These are phyloP conservation scores for Prinsepia uniflora DNA, from an alignment of 306 rosid genomes.

Conservation along the genomic window DNA sequence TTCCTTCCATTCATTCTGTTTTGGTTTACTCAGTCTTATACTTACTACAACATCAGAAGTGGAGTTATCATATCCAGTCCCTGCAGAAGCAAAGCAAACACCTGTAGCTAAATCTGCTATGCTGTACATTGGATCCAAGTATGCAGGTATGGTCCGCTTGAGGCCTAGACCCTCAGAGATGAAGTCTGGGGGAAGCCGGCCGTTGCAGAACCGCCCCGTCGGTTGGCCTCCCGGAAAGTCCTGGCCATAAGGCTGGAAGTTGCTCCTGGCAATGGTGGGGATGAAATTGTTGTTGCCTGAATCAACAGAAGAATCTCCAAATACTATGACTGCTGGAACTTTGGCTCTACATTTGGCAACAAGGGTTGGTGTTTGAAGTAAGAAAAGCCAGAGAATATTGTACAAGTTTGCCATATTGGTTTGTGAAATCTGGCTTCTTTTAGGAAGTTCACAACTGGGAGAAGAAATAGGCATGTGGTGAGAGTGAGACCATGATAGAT, in stretches of 20 bases:
- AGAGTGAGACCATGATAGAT: not conserved
- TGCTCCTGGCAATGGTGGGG: conserved; percentile 57
- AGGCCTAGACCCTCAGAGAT: conserved; percentile 55
- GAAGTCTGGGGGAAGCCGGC: conserved; percentile 49
- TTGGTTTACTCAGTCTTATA: not conserved
- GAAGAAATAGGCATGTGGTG: not conserved
- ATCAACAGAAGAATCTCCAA: conserved; percentile 70
- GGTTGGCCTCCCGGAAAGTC: conserved; percentile 47
- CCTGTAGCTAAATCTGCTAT: conserved; percentile 55
- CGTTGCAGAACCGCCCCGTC: conserved; percentile 56
- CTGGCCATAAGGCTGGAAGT: conserved; percentile 58
- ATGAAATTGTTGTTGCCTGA: conserved; percentile 70
- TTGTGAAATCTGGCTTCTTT: not conserved
- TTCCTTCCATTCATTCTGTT: no score
- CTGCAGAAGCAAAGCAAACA: conserved; percentile 73
- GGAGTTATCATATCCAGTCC: conserved; percentile 60
- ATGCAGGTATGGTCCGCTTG: conserved; percentile 49
- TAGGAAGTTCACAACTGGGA: not conserved
- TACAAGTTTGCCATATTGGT: conserved; percentile 27
- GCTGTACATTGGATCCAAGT: conserved; percentile 45
- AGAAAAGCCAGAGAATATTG: conserved; percentile 9
- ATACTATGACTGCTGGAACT: conserved; percentile 51
- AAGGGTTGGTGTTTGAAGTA: conserved; percentile 12
- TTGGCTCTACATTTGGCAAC: conserved; percentile 23
- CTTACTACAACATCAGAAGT: conserved; percentile 56